Base-by-base conservation (phyloP, 371 early-diverging fungal species). In the Smittium culicis region DNA sequence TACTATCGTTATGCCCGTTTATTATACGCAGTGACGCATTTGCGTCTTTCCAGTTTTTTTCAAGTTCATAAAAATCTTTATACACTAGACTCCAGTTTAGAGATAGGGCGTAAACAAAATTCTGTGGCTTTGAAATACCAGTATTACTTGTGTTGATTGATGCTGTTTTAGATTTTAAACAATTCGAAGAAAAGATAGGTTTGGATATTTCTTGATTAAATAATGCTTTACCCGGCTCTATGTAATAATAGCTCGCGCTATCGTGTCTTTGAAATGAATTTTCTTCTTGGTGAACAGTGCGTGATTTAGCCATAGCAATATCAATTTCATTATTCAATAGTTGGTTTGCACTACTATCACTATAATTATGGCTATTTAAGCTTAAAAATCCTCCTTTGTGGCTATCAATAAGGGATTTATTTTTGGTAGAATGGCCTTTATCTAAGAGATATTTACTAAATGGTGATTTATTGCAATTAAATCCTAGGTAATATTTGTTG, bases 1-100 rank as follows among this genome's bases (percentile, higher is more conserved):
- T 90, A 65, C 92, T 85, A 70, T 96, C 96, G 14, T 66, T 65
- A 73, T 99, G 99, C 0, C 97, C 94, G 0, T 73, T 45, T 5
- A 89, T 71, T 55, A 76, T 81, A 30, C 74, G 79, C 61, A 77
- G 72, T 33, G 71, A 70, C 54, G 74, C 78, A 17, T 70, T 69
- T 34, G 81, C 75, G 54, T 65, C 67, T 31, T 70, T 66, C 89
- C 86, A 86, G 54, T 79, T 75, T 8, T 67, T 62, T 57, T 82
- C 78, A 24, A 88, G 77, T 29, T 55, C 66, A 57, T 77, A 62
- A 5, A 85, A 81, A 69, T 82, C 77, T 64, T 76, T 74, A 62
- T 81, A 85, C 60, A 85, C 70, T 54, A 73, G 55, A 34, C 79
- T 80, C 88, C 87, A 88, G 67, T 84, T 79, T 16, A 80, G 65